These are phyloP conservation scores for Fusarium chuoi DNA, from an alignment of 2,329 filamentous ascomycete genomes.

Conservation along the genomic window DNA sequence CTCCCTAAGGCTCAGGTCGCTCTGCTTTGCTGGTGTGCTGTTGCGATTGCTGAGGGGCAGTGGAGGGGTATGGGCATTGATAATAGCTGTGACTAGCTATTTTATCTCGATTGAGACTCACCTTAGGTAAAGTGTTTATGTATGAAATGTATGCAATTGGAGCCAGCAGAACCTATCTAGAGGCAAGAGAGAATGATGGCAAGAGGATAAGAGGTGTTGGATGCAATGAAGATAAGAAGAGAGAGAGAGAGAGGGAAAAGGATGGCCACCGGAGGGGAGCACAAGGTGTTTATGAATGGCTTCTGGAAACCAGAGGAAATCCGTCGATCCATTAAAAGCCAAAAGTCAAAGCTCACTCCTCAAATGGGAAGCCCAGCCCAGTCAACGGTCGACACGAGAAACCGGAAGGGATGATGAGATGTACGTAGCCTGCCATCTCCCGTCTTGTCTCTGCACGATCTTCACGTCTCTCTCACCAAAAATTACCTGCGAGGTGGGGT, in stretches of 20 bases:
- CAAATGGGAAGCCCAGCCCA: conserved; percentile 5
- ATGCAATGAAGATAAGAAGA: conserved; percentile 25
- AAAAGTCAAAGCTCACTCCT: conserved; percentile 4
- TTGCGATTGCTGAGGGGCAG: conserved; percentile 11
- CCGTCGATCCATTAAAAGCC: conserved; percentile 23
- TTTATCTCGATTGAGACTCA: conserved; percentile 25
- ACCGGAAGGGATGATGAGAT: conserved; percentile 12
- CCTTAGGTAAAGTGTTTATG: conserved; percentile 32
- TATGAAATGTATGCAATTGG: conserved; percentile 20
- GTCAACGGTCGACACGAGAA: conserved; percentile 38
- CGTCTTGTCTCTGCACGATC: conserved; percentile 20
- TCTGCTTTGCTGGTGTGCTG: neutral
- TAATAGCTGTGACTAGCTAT: conserved; percentile 22
- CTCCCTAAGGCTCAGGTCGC: neutral
- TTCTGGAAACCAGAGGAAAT: conserved; percentile 29
- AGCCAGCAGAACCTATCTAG: conserved; percentile 30
- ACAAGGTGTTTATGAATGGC: conserved; percentile 36
- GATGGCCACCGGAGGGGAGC: conserved; percentile 19
- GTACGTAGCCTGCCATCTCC: conserved; percentile 25
- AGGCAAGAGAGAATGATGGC: conserved; percentile 7
- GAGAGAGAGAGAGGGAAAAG: conserved; percentile 4
- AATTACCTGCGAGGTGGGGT: conserved; percentile 39
- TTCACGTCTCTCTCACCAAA: conserved; percentile 26
- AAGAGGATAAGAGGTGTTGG: neutral
- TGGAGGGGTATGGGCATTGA: conserved; percentile 20